These are phyloP conservation scores for Yarrowia osloensis DNA, from an alignment of 805 yeast genomes.

Conservation along the genomic window DNA sequence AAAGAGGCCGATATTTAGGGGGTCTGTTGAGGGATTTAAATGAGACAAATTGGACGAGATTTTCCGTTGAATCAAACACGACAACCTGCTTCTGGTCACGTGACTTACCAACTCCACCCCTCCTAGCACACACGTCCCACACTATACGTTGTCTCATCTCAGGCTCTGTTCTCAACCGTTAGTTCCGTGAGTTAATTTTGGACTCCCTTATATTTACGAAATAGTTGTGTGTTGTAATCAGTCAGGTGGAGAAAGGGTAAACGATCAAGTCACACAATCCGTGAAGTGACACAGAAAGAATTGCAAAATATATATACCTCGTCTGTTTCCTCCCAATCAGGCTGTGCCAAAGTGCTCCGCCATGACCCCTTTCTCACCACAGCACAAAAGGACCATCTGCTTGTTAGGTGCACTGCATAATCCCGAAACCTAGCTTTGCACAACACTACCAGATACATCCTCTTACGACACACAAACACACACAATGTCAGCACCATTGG, in stretches of 20 bases:
- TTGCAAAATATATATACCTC: neutral
- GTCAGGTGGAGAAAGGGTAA: no score
- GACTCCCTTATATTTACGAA: neutral
- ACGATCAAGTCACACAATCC: neutral
- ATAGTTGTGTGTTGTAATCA: neutral
- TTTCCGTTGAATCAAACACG: neutral
- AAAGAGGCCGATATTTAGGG: neutral
- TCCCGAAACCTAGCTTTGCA: constrained; percentile 9
- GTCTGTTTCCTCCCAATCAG: neutral
- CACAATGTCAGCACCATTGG: constrained; percentile 11
- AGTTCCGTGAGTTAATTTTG: constrained; percentile 15
- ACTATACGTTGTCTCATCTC: no score
- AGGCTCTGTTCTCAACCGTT: neutral
- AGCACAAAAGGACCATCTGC: neutral
- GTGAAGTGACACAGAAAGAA: neutral
- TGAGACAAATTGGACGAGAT: neutral
- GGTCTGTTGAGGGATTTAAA: neutral
- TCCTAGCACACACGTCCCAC: no score
- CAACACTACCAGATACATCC: no score
- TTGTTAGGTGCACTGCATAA: neutral
- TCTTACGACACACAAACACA: neutral
- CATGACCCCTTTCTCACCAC: neutral
- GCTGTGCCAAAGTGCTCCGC: neutral
- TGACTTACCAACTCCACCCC: neutral
- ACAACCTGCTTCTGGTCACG: neutral